Base-by-base conservation (phyloP, 2,329 filamentous ascomycete species). In the Colletotrichum horii region DNA sequence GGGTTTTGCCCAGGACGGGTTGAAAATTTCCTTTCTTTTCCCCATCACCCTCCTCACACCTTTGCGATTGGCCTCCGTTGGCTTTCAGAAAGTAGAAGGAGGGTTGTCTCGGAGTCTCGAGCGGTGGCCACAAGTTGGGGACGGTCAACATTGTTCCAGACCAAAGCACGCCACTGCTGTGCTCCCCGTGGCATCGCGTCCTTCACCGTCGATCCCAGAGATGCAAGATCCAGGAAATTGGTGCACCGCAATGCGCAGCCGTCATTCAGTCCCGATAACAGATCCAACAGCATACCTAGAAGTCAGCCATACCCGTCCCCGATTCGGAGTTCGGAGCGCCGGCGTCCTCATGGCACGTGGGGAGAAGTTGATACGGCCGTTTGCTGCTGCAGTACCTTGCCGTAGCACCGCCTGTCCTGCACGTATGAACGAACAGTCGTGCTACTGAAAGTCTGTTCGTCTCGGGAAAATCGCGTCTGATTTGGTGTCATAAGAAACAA, bases 271-370 rank as follows among this genome's bases (percentile, higher is more conserved):
- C 38, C 38, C 19, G 38, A 48, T 48, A n/a, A n/a, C 38, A 48
- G 43, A 48, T 48, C 43, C 43, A 52, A 52, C 43, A 22, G 43
- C 43, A 52, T 52, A 12, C 11, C 43, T 52, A 52, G n/a, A 22
- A 52, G 43, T n/a, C 61, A 73, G 56, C 58, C 58, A 56, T 61
- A 62, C 36, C 67, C 68, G 68, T 56, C 55, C 67, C 72, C 60
- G 72, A 52, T 43, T 66, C 67, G 60, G 68, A 61, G 11, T 61
- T 60, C 68, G 66, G 38, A 66, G 61, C 68, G 55, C 72, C 61
- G 61, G 72, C 52, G 60, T 30, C 15, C 36, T 71, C 19, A 36
- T 36, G 28, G 52, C 72, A 71, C 68, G 72, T 66, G 60, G 52
- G n/a, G 9, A 34, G 26, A 30, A 30, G 7, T 34, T 26, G 56